Base-by-base conservation (phyloP, 257 asterid species). In the Handroanthus guayacan region DNA sequence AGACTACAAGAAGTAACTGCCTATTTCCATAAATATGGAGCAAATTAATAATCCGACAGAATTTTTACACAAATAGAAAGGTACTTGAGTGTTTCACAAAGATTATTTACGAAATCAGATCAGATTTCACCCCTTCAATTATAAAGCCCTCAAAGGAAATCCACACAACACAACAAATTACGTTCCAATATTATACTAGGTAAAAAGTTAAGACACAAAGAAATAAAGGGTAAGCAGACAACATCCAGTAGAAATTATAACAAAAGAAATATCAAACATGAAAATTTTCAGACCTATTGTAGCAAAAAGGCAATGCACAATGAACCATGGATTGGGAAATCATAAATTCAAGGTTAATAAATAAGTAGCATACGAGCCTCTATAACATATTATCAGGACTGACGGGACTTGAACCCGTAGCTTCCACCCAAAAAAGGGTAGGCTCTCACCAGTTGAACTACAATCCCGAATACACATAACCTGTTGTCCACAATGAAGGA, bases 351-450 rank as follows among this genome's bases (percentile, higher is more conserved):
- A 31, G 16, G 16, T 9, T 9, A 16, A 1, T 6, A 25, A 58
- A 11, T 4, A 20, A 31, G 3, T 20, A 2, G 16, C 13, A 9
- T 3, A 34, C 4, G 25, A 5, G 20, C 36, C 25, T 20, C 6
- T 20, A 13, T 45, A 44, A 63, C 36, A 18, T 1, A 10, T 18
- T 16, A 45, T 41, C 51, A 60, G 75, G 70, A 78, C 66, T 43
- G 82, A 78, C 78, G 71, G 82, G 82, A 25, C 4, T 78, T 50
- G 84, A 77, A 81, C 84, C 84, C 84, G 64, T 76, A 71, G 58
- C 81, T 38, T 47, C 72, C 84, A 76, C 72, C 84, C 68, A 11
- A 36, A 10, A 38, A 10, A 2, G 62, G 84, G 76, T 48, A 81
- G 81, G 81, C 84, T 76, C 81, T 60, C 34, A n/a, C 80, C 69